These are phyloP conservation scores for Podila epicladia DNA, from an alignment of 192 early-diverging fungal species.

Conservation along the genomic window DNA sequence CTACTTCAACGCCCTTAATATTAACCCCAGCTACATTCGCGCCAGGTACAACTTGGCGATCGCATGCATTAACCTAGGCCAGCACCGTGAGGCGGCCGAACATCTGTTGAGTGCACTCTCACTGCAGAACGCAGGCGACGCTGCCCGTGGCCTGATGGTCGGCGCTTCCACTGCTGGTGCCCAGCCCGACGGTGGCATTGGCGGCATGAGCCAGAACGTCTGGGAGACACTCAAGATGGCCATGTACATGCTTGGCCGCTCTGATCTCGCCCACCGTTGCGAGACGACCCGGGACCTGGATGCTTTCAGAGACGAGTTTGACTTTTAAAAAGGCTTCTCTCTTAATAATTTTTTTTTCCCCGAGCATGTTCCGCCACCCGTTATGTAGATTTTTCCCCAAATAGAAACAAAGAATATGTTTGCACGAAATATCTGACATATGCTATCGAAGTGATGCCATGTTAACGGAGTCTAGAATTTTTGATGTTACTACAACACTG, in stretches of 20 bases:
- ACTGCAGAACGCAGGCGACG: slow-evolving; percentile 74
- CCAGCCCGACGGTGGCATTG: slow-evolving; percentile 50
- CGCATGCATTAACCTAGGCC: slow-evolving; percentile 87
- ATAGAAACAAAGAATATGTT: background rate
- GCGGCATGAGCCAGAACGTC: slow-evolving; percentile 76
- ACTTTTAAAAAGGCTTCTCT: slow-evolving; percentile 65
- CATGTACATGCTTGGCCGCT: slow-evolving; percentile 77
- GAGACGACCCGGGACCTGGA: slow-evolving; percentile 77
- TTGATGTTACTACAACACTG: too few species aligned
- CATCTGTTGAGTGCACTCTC: slow-evolving; percentile 91
- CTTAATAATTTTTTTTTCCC: background rate
- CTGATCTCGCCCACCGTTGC: slow-evolving; percentile 85
- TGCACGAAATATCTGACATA: background rate
- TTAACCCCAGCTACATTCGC: slow-evolving; percentile 95
- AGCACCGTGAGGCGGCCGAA: slow-evolving; percentile 91
- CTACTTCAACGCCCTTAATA: slow-evolving; percentile 92
- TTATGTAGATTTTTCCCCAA: background rate
- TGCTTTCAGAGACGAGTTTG: slow-evolving; percentile 86
- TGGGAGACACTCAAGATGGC: slow-evolving; percentile 88
- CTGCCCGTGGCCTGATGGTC: slow-evolving; percentile 44
- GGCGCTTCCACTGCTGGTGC: slow-evolving; percentile 42
- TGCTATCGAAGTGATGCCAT: too few species aligned
- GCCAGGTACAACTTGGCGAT: slow-evolving; percentile 97
- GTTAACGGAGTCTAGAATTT: too few species aligned
- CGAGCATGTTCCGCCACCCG: background rate